Base-by-base conservation (phyloP, 179 eudicot species). In the Corrigiola litoralis region DNA sequence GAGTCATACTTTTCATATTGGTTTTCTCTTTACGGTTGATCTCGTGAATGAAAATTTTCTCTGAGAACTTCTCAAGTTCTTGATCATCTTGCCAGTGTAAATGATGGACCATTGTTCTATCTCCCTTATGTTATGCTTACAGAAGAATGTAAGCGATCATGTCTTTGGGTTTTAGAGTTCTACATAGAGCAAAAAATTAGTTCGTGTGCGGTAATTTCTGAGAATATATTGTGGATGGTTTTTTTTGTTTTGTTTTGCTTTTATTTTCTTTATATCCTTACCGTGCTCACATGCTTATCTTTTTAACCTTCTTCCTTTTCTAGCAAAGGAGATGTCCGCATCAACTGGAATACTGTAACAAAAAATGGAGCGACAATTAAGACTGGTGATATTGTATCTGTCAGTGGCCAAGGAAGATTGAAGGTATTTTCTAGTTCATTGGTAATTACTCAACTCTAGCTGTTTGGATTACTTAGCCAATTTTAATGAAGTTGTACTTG, bases 321-420 rank as follows among this genome's bases (percentile, higher is more conserved):
- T 64, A 94, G 99, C 65, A 73, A 76, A 31, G 94, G 97, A 50
- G 95, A 94, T 72, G 95, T 94, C 36, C 91, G 91, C n/a, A 81
- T 90, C 25, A 94, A 94, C 70, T 90, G 99, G 97, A 74, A 66
- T 52, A 76, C 84, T 11, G 84, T 88, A 66, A 72, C 77, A 6
- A 94, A 94, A 71, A 86, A 78, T 52, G 95, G 87, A 61, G 85
- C 91, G 21, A 77, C 85, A 18, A 71, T 90, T 31, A 86, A 68
- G 78, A 66, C 80, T 47, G 99, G 91, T 38, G 99, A 94, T 54
- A 55, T 84, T 7, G 74, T 94, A 67, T 94, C 99, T 34, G 94
- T 90, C 38, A 86, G 85, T 69, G 94, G 97, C 31, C 68, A 79
- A 66, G 99, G 99, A 67, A 86, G 99, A 73, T 67, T 90, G 37